phyloP scores from a whole-genome alignment of 441 rosid genomes.

The Brassica balearica region DNA sequence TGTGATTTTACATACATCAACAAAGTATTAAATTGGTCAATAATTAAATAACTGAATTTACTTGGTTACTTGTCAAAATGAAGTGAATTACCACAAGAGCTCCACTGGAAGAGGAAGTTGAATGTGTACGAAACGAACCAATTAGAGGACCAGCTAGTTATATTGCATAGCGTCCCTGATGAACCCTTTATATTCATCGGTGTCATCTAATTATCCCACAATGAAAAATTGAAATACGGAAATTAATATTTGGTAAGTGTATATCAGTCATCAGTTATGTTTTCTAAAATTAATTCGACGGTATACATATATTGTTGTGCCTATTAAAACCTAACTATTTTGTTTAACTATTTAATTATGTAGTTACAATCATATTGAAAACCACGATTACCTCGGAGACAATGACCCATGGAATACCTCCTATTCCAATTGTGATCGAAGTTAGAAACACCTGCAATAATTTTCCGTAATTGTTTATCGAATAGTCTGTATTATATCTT shows the following conservation, averaged over 20 bases:
- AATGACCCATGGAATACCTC: conserved; percentile 66
- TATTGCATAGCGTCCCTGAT: conserved; percentile 51
- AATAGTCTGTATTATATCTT: neutral
- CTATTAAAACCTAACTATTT: neutral
- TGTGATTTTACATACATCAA: conserved; percentile 11
- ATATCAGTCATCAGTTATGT: neutral
- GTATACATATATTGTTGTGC: neutral
- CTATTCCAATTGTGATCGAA: conserved; percentile 51
- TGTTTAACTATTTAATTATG: neutral
- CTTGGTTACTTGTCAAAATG: neutral
- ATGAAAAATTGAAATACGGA: neutral
- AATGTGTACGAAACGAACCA: conserved; percentile 57
- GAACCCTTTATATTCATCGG: conserved; percentile 60
- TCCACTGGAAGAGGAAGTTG: conserved; percentile 61
- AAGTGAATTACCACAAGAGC: conserved; percentile 50
- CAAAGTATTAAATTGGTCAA: conserved; percentile 13
- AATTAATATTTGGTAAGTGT: neutral
- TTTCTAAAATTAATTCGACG: neutral
- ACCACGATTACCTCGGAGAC: conserved; percentile 61
- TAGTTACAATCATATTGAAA: neutral
- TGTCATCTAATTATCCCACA: conserved; percentile 49
- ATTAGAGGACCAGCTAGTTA: conserved; percentile 44
- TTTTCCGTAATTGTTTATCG: neutral
- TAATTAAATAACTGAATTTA: neutral
- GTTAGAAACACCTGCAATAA: conserved; percentile 33